phyloP scores from a whole-genome alignment of 2,329 filamentous ascomycete species.

The Teratosphaeriaceae sp. region DNA sequence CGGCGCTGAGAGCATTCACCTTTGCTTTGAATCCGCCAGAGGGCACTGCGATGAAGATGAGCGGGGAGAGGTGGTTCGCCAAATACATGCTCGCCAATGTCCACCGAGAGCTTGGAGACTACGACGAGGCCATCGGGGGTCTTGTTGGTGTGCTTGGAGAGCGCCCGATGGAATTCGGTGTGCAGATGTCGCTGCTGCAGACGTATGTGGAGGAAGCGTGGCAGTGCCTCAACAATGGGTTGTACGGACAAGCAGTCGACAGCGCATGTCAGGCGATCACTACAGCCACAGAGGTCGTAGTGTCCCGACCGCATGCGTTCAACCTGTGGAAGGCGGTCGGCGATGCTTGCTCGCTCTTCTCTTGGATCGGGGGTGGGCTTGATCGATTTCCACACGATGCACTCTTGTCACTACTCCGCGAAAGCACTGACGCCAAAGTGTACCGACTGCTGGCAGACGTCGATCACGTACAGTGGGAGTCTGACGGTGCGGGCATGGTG shows the following conservation, averaged over 20 bases:
- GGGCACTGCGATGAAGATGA: constrained; percentile 46
- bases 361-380: constrained; percentile 64
- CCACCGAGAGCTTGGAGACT: constrained; percentile 84
- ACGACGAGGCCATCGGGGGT: constrained; percentile 69
- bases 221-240: constrained; percentile 69
- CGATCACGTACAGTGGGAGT: constrained; percentile 40
- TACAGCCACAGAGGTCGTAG: constrained; percentile 57
- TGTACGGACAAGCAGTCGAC: constrained; percentile 76
- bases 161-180: constrained; percentile 71
- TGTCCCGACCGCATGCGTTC: constrained; percentile 63
- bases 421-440: constrained; percentile 45
- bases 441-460: constrained; percentile 59
- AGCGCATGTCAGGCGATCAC: constrained; percentile 63
- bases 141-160: constrained; percentile 67
- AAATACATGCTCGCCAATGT: constrained; percentile 97
- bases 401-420: constrained; percentile 53
- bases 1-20: constrained; percentile 85
- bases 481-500: constrained; percentile 2
- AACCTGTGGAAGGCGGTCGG: constrained; percentile 93
- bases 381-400: constrained; percentile 54
- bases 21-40: constrained; percentile 74
- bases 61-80: constrained; percentile 82
- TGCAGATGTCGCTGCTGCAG: constrained; percentile 80
- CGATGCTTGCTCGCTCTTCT: constrained; percentile 81
- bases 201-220: constrained; percentile 77